A percentile compares a stretch with the other conserved stretches of the same genome.
These are phyloP conservation scores for Cyclotella cryptica DNA, from an alignment of 108 stramenopile genomes.

Conservation along the genomic window DNA sequence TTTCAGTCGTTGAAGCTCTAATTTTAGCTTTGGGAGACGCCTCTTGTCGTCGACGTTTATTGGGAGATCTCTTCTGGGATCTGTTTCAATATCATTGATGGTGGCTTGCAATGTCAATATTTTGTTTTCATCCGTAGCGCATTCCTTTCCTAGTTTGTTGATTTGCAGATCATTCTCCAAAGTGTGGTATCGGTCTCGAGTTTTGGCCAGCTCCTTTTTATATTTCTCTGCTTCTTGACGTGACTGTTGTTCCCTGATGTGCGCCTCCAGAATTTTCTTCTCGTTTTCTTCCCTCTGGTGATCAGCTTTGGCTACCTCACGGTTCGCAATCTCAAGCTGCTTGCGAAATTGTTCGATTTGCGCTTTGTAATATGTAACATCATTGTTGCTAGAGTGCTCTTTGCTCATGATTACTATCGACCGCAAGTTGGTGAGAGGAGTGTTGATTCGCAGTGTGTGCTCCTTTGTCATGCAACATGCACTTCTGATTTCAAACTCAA, in stretches of 20 bases:
- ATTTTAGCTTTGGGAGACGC: constrained; percentile 8
- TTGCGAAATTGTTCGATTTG: background rate
- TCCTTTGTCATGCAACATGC: too few relatives aligned
- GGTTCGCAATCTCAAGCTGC: constrained; percentile 1
- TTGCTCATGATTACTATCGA: too few relatives aligned
- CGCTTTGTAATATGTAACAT: background rate
- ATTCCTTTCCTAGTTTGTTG: constrained; percentile 14
- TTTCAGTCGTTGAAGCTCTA: constrained; percentile 12
- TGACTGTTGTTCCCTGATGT: background rate
- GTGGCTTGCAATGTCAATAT: background rate
- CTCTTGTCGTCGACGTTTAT: constrained; percentile 15
- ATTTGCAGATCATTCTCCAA: constrained; percentile 3
- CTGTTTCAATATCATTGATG: background rate
- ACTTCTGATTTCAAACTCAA: too few relatives aligned
- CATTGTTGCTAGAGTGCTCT: too few relatives aligned
- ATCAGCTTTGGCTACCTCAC: background rate
- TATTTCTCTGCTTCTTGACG: background rate
- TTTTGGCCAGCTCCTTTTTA: background rate
- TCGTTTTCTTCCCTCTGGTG: constrained; percentile 6
- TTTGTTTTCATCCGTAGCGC: background rate
- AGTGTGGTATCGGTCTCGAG: background rate
- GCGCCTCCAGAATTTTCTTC: background rate
- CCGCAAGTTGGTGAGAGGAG: too few relatives aligned
- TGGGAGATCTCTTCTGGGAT: constrained; percentile 8
- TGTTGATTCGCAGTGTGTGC: too few relatives aligned